phyloP scores from a whole-genome alignment of 305 asterid species.

The Rubia tinctorum region DNA sequence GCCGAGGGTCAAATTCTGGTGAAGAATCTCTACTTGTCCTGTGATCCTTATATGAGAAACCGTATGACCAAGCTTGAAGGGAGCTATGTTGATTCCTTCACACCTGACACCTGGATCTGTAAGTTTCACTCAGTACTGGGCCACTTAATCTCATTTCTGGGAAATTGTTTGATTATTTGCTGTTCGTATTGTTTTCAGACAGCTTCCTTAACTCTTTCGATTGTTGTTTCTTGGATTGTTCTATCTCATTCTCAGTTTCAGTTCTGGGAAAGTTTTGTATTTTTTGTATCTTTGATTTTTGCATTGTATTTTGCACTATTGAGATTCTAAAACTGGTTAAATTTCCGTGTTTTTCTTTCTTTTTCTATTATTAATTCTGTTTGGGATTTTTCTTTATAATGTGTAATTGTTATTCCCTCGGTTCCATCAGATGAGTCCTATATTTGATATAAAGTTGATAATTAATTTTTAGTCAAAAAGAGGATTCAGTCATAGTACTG shows the following conservation, averaged over 20 bases:
- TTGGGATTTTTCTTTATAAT: neutral
- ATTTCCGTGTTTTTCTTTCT: neutral
- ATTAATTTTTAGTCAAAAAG: neutral
- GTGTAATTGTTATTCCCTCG: neutral
- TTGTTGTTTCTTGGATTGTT: neutral
- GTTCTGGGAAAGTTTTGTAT: neutral
- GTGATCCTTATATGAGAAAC: constrained; percentile 62
- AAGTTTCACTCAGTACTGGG: constrained; percentile 12
- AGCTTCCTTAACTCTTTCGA: neutral
- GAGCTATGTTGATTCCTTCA: constrained; percentile 13
- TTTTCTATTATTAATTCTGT: neutral
- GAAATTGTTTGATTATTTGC: too few species aligned
- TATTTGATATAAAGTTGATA: neutral
- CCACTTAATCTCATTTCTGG: neutral
- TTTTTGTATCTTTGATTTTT: neutral
- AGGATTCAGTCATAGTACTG: neutral
- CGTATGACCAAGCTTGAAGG: constrained; percentile 42
- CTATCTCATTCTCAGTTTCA: neutral
- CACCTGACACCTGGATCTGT: constrained; percentile 60
- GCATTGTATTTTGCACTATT: neutral
- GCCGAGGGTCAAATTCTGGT: constrained; percentile 42
- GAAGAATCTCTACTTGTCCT: constrained; percentile 66
- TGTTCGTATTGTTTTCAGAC: neutral
- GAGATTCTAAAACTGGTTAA: neutral
- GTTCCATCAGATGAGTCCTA: neutral